A percentile compares a stretch with the other conserved stretches of the same genome.
phyloP scores from a whole-genome alignment of 1,284 basidiomycete species.

The Apiotrichum sp. region DNA sequence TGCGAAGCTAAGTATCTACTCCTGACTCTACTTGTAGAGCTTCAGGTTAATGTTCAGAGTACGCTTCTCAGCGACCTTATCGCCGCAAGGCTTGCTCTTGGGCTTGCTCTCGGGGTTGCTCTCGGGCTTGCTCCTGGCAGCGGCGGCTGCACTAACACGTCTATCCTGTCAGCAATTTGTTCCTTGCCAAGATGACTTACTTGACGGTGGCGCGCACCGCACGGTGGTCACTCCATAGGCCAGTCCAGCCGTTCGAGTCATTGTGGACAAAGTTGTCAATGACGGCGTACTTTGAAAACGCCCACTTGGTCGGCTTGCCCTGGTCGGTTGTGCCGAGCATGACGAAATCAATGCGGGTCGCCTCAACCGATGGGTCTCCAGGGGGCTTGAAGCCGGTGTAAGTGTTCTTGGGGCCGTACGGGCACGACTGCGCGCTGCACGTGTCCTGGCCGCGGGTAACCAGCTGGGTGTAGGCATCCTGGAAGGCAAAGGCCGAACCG shows the following conservation, averaged over 20 bases:
- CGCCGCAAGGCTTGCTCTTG: too few relatives aligned
- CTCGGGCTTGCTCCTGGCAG: too few relatives aligned
- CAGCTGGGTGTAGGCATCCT: conserved; percentile 32
- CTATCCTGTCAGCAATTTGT: too few relatives aligned
- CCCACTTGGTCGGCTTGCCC: conserved; percentile 14
- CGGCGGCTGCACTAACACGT: too few relatives aligned
- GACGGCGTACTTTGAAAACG: conserved; percentile 28
- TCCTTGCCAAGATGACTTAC: neutral
- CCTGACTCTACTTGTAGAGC: too few relatives aligned
- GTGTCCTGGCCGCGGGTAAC: conserved; percentile 4
- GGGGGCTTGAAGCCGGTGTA: conserved; percentile 37
- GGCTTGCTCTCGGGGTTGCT: too few relatives aligned
- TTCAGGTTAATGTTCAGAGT: too few relatives aligned
- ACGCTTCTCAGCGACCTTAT: too few relatives aligned
- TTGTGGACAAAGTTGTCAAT: conserved; percentile 37
- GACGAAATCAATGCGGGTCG: conserved; percentile 38
- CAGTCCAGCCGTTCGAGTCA: conserved; percentile 33
- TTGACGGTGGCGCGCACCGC: conserved; percentile 29
- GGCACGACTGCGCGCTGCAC: conserved; percentile 19
- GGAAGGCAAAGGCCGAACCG: conserved; percentile 27
- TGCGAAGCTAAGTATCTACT: too few relatives aligned
- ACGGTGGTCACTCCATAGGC: conserved; percentile 43
- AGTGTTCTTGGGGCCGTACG: conserved; percentile 33
- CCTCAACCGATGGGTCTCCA: conserved; percentile 9
- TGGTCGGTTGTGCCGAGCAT: conserved; percentile 25